Percentiles rank a stretch among this genome's conserved stretches.
Evolutionary conservation across 2,329 filamentous ascomycete genomes (phyloP).

Genomic region (Pestalotiopsis sp.): DNA sequence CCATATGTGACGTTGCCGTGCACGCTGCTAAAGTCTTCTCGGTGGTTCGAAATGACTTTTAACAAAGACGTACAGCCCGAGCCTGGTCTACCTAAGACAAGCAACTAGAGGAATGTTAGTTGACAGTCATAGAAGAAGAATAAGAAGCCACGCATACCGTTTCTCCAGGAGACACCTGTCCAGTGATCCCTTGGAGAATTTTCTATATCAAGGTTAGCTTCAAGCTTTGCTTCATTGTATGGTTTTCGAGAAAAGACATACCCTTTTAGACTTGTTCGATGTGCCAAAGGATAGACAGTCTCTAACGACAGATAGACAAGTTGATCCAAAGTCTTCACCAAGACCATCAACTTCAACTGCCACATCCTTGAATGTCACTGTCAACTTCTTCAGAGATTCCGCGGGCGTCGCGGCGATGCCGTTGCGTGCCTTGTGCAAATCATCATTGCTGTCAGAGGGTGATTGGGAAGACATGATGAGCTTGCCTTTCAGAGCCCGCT

Average conservation of each 20-base stretch:
- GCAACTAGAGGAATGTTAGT: slow-evolving; percentile 21
- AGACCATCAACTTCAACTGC: slow-evolving; percentile 36
- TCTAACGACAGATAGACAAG: slow-evolving; percentile 32
- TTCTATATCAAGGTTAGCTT: slow-evolving; percentile 27
- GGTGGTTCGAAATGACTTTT: slow-evolving; percentile 31
- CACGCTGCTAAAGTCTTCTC: slow-evolving; percentile 30
- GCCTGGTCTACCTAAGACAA: slow-evolving; percentile 34
- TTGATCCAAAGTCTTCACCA: slow-evolving; percentile 36
- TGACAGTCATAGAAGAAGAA: neutral
- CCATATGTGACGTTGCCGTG: slow-evolving; percentile 29
- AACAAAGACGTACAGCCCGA: slow-evolving; percentile 35
- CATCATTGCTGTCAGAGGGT: neutral
- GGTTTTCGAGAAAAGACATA: slow-evolving; percentile 17
- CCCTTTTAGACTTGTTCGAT: slow-evolving; percentile 28
- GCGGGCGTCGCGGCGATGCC: neutral
- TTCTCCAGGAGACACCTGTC: slow-evolving; percentile 43
- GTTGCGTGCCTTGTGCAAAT: neutral
- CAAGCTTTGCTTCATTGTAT: neutral
- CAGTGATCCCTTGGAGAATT: slow-evolving; percentile 39
- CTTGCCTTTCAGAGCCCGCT: neutral
- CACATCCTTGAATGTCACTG: slow-evolving; percentile 36
- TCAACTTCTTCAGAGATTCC: slow-evolving; percentile 28
- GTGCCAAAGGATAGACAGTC: slow-evolving; percentile 27
- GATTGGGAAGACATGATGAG: neutral
- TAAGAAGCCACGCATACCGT: slow-evolving; percentile 34